A percentile compares a stretch with the other conserved stretches of the same genome.
These are phyloP conservation scores for Penicillium sp. DNA, from an alignment of 2,329 filamentous ascomycete species.

Conservation along the genomic window DNA sequence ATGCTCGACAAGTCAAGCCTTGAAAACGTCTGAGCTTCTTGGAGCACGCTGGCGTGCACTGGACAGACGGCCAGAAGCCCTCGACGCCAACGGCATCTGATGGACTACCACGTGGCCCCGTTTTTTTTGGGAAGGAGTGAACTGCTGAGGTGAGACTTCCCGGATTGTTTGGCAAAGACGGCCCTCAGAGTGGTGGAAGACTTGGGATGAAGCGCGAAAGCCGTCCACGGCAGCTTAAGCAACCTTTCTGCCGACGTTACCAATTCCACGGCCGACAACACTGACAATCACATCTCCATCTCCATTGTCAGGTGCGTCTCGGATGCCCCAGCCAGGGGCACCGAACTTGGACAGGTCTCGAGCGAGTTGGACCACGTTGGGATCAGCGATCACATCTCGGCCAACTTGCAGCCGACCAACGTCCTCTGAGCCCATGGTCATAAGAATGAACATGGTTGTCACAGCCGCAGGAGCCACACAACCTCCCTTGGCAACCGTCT, in stretches of 20 bases:
- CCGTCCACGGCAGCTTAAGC: constrained; percentile 38
- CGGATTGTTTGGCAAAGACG: background rate
- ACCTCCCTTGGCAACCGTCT: constrained; percentile 71
- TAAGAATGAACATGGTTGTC: constrained; percentile 69
- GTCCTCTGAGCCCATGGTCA: constrained; percentile 97
- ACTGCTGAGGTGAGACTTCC: background rate
- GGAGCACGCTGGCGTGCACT: constrained; percentile 6
- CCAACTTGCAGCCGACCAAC: constrained; percentile 78
- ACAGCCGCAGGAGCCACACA: constrained; percentile 67
- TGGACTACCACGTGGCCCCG: constrained; percentile 1
- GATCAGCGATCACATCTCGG: constrained; percentile 68
- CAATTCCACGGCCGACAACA: constrained; percentile 84
- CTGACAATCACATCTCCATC: constrained; percentile 69
- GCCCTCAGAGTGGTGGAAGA: constrained; percentile 1
- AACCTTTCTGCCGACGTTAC: constrained; percentile 90
- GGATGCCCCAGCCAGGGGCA: constrained; percentile 78
- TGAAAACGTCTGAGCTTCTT: background rate
- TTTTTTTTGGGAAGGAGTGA: constrained; percentile 1
- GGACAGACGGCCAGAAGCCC: constrained; percentile 6
- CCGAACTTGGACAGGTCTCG: constrained; percentile 84
- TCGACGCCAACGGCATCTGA: constrained; percentile 1
- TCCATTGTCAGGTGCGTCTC: constrained; percentile 60
- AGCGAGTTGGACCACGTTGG: constrained; percentile 69
- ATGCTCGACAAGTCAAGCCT: constrained; percentile 3
- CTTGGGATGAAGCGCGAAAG: constrained; percentile 2